phyloP scores from a whole-genome alignment of 495 filamentous ascomycete genomes.

The Cladorrhinum samala region DNA sequence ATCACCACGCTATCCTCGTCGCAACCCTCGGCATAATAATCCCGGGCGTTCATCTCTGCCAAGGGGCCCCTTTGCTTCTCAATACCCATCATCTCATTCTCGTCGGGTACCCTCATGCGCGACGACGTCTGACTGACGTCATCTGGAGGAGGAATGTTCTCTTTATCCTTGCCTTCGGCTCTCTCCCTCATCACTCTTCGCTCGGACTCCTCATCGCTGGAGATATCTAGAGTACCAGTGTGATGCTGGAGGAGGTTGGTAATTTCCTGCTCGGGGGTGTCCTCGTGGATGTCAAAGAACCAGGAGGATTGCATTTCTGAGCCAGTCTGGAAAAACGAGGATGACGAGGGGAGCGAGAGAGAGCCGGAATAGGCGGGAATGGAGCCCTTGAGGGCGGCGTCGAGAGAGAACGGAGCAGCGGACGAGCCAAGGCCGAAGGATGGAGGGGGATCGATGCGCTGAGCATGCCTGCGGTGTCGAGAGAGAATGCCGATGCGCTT shows the following conservation, averaged over 20 bases:
- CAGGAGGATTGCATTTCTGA: slow-evolving; percentile 57
- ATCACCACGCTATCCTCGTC: slow-evolving; percentile 56
- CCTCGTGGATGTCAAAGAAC: slow-evolving; percentile 94
- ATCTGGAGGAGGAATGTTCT: slow-evolving; percentile 79
- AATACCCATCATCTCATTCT: slow-evolving; percentile 37
- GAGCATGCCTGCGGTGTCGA: slow-evolving; percentile 45
- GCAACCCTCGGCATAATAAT: slow-evolving; percentile 66
- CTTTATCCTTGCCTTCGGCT: slow-evolving; percentile 66
- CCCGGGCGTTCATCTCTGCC: slow-evolving; percentile 60
- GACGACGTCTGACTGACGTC: slow-evolving; percentile 47
- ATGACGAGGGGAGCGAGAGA: slow-evolving; percentile 6
- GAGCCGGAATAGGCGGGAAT: slow-evolving; percentile 48
- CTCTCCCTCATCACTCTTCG: slow-evolving; percentile 47
- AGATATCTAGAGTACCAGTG: slow-evolving; percentile 79
- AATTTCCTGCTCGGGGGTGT: slow-evolving; percentile 80
- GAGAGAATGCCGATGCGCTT: slow-evolving; percentile 60
- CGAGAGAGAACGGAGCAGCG: slow-evolving; percentile 69
- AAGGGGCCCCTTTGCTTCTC: slow-evolving; percentile 60
- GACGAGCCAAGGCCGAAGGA: slow-evolving; percentile 30
- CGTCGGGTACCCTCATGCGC: slow-evolving; percentile 16
- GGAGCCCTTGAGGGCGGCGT: slow-evolving; percentile 67
- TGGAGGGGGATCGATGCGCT: slow-evolving; percentile 58
- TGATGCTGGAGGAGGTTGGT: slow-evolving; percentile 88
- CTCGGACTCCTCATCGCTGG: slow-evolving; percentile 58
- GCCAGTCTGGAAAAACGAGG: slow-evolving; percentile 22